Evolutionary conservation across 2,329 filamentous ascomycete genomes (phyloP).

Genomic region (Claviceps sp.): DNA sequence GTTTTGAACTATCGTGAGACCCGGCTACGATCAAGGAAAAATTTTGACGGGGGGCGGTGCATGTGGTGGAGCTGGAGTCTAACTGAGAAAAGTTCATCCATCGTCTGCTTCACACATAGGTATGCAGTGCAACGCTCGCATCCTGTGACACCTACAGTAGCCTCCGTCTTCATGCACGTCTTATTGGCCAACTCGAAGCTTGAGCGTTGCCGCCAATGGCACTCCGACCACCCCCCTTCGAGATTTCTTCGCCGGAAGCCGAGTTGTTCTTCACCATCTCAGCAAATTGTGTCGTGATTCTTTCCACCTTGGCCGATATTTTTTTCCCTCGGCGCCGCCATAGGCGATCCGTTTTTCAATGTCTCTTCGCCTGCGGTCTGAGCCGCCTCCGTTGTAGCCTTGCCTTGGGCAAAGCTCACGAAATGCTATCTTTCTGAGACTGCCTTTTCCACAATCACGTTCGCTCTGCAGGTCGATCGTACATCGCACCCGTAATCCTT

Average conservation of each 20-base stretch:
- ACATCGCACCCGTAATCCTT: too few relatives aligned
- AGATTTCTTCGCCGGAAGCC: not conserved
- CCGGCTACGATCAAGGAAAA: slow-evolving; percentile 2
- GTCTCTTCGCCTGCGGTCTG: not conserved
- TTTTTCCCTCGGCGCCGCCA: not conserved
- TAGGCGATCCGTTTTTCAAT: not conserved
- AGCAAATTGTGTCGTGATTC: not conserved
- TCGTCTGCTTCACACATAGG: not conserved
- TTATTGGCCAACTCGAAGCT: not conserved
- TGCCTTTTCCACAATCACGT: too few relatives aligned
- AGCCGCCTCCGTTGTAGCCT: not conserved
- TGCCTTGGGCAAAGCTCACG: not conserved
- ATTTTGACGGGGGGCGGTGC: not conserved
- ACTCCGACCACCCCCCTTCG: not conserved
- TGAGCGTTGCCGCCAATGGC: not conserved
- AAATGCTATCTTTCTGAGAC: not conserved
- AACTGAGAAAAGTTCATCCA: slow-evolving; percentile 5
- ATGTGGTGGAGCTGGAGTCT: slow-evolving; percentile 4
- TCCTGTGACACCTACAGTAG: slow-evolving; percentile 5
- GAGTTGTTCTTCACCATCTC: not conserved
- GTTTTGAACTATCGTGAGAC: not conserved
- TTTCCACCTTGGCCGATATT: not conserved
- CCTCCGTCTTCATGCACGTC: not conserved
- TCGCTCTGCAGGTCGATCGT: too few relatives aligned
- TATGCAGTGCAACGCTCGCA: slow-evolving; percentile 4